phyloP scores from a whole-genome alignment of 75 land plant genomes.

The Ceratopteris richardii region DNA sequence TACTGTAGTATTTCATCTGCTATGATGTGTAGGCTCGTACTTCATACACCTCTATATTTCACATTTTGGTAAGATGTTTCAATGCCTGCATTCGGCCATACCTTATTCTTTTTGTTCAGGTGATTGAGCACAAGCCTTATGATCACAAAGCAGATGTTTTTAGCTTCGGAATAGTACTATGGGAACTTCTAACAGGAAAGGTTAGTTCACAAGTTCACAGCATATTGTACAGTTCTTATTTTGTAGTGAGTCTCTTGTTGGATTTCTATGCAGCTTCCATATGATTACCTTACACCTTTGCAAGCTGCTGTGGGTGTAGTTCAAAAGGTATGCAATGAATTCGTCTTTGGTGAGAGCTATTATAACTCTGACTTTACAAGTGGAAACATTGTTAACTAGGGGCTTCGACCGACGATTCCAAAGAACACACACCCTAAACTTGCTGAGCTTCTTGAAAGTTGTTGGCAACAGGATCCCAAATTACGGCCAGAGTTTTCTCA shows the following conservation, averaged over 20 bases:
- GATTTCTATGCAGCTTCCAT: conserved; percentile 63
- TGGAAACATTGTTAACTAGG: conserved; percentile 26
- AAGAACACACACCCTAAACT: conserved; percentile 68
- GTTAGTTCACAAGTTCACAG: conserved; percentile 14
- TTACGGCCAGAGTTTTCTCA: conserved; percentile 76
- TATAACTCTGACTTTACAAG: background rate
- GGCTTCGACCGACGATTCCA: conserved; percentile 86
- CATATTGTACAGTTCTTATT: no score
- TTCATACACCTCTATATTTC: no score
- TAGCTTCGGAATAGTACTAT: conserved; percentile 86
- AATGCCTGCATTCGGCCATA: no score
- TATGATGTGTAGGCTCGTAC: background rate
- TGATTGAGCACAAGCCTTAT: conserved; percentile 95
- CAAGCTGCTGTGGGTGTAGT: conserved; percentile 99
- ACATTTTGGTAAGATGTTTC: no score
- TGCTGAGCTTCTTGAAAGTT: conserved; percentile 53
- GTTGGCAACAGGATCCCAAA: conserved; percentile 91
- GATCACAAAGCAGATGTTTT: conserved; percentile 95
- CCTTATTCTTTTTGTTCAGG: conserved; percentile 30
- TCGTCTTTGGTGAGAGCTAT: background rate
- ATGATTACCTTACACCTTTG: conserved; percentile 84
- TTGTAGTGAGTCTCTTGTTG: no score
- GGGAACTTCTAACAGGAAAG: conserved; percentile 96
- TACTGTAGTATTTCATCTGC: background rate
- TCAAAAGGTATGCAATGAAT: conserved; percentile 62